Conservation (phyloP, 2,329 filamentous ascomycete species). For the Chaetomium globosum region DNA sequence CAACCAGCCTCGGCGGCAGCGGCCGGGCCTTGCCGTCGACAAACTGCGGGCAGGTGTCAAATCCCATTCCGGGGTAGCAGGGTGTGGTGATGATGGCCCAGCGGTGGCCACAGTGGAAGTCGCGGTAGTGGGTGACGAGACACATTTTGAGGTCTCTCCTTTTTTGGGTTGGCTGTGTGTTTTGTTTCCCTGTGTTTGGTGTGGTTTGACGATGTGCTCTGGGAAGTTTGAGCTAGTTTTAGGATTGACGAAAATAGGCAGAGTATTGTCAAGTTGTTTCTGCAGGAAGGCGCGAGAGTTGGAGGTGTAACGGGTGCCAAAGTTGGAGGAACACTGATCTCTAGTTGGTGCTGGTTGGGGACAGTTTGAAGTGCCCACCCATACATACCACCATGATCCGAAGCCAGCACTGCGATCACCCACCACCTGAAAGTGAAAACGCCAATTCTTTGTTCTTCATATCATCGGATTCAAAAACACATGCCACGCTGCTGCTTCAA, state of each 20-base stretch:
- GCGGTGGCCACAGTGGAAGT: conserved; percentile 54
- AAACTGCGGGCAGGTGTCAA: conserved; percentile 52
- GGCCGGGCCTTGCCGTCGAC: conserved; percentile 42
- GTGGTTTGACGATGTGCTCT: not conserved
- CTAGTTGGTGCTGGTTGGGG: not conserved
- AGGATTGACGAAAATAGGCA: not conserved
- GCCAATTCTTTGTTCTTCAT: not conserved
- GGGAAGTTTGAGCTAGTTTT: not conserved
- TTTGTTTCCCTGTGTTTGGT: not conserved
- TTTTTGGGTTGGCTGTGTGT: not conserved
- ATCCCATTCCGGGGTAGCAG: conserved; percentile 55
- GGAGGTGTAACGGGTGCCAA: not conserved
- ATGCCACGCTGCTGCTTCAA: not conserved
- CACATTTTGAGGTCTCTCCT: conserved; percentile 48
- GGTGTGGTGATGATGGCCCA: conserved; percentile 54
- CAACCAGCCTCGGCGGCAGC: conserved; percentile 42
- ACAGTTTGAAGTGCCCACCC: not conserved
- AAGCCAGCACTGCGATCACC: not conserved
- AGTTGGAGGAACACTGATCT: not conserved
- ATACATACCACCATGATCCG: not conserved
- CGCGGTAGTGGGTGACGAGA: conserved; percentile 51
- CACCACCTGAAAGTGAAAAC: not conserved
- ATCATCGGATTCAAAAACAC: not conserved
- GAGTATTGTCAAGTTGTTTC: not conserved
- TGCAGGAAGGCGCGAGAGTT: not conserved